A percentile compares a stretch with the other conserved stretches of the same genome.
These are phyloP conservation scores for Sungouiella blattae DNA, from an alignment of 805 yeast genomes.

Conservation along the genomic window DNA sequence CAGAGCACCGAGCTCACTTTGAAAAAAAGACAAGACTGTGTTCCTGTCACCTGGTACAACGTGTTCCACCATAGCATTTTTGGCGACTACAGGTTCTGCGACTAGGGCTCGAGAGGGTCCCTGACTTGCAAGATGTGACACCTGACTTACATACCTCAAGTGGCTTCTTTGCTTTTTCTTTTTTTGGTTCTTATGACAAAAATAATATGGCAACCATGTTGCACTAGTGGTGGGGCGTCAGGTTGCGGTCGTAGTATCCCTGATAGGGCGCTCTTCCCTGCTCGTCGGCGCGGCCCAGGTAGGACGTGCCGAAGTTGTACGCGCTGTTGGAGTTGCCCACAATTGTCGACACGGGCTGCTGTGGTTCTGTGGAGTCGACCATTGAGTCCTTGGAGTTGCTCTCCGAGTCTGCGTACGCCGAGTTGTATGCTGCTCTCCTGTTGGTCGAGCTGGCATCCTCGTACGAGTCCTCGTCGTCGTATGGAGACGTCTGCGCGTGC, in stretches of 20 bases:
- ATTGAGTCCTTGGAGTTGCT: constrained; percentile 10
- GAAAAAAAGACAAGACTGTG: constrained; percentile 28
- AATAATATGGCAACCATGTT: too few species aligned
- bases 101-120: too few species aligned
- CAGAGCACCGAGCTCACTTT: not conserved
- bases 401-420: constrained; percentile 11
- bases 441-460: constrained; percentile 27
- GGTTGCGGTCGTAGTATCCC: constrained; percentile 8
- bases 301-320: constrained; percentile 19
- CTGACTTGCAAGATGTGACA: too few species aligned
- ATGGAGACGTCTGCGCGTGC: constrained; percentile 21
- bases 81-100: constrained; percentile 21
- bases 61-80: constrained; percentile 49
- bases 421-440: constrained; percentile 5
- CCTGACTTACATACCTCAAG: too few species aligned
- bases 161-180: too few species aligned
- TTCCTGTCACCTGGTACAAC: constrained; percentile 50
- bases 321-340: constrained; percentile 37
- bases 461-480: constrained; percentile 27
- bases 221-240: not conserved
- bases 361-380: constrained; percentile 29
- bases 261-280: constrained; percentile 6
- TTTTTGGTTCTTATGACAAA: too few species aligned
- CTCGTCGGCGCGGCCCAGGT: constrained; percentile 9
- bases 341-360: constrained; percentile 42